These are phyloP conservation scores for Aureobasidium sp. DNA, from an alignment of 2,329 filamentous ascomycete genomes.

Conservation along the genomic window DNA sequence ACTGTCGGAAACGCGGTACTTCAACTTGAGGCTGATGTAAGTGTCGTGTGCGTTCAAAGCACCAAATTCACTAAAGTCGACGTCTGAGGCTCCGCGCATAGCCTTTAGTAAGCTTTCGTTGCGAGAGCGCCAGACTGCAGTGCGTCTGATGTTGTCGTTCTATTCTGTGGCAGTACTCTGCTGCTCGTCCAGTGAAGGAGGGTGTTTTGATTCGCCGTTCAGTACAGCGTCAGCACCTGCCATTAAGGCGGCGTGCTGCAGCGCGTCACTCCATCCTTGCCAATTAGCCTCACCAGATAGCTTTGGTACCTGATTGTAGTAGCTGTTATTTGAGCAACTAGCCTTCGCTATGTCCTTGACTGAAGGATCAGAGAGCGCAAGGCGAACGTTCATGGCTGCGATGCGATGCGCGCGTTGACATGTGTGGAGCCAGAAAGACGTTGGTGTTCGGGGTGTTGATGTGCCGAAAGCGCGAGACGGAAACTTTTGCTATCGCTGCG, in stretches of 20 bases:
- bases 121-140: background rate
- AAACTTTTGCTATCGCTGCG: background rate
- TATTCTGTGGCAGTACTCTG: background rate
- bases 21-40: background rate
- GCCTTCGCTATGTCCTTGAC: background rate
- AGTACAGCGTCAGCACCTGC: background rate
- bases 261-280: background rate
- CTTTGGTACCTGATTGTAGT: too few relatives aligned
- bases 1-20: background rate
- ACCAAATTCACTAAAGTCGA: background rate
- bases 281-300: background rate
- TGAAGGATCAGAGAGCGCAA: background rate
- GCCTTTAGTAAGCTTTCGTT: background rate
- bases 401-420: background rate
- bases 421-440: background rate
- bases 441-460: background rate
- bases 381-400: background rate
- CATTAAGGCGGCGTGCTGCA: background rate
- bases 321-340: background rate
- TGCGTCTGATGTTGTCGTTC: background rate
- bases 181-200: background rate
- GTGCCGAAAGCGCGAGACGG: background rate
- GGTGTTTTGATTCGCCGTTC: background rate
- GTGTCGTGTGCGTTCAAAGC: background rate
- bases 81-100: background rate